Evolutionary conservation across 345 rosid species (phyloP).

Genomic region (Citrus glauca): DNA sequence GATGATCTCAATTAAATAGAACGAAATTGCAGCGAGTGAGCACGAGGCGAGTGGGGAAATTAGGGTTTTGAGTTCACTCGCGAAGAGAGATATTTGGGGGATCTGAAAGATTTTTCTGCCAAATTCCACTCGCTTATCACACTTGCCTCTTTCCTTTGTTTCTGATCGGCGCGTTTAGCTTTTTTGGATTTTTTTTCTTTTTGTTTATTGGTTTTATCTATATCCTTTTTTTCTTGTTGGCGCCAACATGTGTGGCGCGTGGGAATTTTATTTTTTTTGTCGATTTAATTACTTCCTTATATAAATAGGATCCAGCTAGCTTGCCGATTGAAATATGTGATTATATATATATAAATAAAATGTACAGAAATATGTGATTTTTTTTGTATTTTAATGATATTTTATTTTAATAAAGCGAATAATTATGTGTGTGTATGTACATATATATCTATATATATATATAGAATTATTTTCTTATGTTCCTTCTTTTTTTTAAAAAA

Average conservation of each 20-base stretch:
- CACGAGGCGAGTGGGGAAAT: constrained; percentile 8
- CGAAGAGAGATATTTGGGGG: background rate
- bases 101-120: background rate
- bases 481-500: background rate
- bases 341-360: too few species aligned
- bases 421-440: too few species aligned
- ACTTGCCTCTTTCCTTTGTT: constrained; percentile 4
- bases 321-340: too few species aligned
- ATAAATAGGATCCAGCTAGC: too few species aligned
- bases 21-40: background rate
- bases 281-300: background rate
- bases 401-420: too few species aligned
- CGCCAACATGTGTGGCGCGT: background rate
- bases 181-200: background rate
- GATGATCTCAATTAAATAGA: background rate
- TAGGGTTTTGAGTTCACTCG: constrained; percentile 8
- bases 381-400: too few species aligned
- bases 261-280: background rate
- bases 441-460: too few species aligned
- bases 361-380: too few species aligned
- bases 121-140: constrained; percentile 9
- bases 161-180: constrained; percentile 10
- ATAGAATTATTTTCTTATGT: background rate
- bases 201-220: background rate
- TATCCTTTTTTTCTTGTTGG: background rate